These are phyloP conservation scores for Lepidium campestre DNA, from an alignment of 441 rosid species.

Conservation along the genomic window DNA sequence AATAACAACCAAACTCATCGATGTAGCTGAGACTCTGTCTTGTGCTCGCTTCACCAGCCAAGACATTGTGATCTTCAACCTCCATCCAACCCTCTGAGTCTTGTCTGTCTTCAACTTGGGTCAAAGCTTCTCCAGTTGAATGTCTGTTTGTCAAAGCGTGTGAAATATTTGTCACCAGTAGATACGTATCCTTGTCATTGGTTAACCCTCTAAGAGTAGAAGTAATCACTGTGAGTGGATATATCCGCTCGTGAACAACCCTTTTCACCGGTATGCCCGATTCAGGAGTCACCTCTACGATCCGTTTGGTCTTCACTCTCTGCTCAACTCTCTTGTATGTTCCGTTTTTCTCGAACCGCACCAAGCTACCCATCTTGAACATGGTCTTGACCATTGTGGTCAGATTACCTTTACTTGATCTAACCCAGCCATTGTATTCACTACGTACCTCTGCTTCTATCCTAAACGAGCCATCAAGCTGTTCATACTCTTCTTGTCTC, in stretches of 20 bases:
- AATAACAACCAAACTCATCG: conserved; percentile 48
- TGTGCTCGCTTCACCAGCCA: conserved; percentile 48
- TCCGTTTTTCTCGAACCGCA: conserved; percentile 42
- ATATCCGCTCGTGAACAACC: conserved; percentile 21
- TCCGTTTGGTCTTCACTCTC: conserved; percentile 33
- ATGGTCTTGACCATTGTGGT: conserved; percentile 42
- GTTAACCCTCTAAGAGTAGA: conserved; percentile 35
- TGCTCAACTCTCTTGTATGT: conserved; percentile 44
- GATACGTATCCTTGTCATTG: conserved; percentile 29
- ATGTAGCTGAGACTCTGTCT: conserved; percentile 39
- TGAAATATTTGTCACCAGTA: conserved; percentile 55
- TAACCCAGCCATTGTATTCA: conserved; percentile 61
- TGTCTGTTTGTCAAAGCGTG: conserved; percentile 38
- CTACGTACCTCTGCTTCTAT: conserved; percentile 48
- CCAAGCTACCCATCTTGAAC: conserved; percentile 32
- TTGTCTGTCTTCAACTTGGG: conserved; percentile 39
- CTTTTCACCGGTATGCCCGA: conserved; percentile 26
- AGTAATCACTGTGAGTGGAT: conserved; percentile 54
- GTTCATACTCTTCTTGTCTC: conserved; percentile 30
- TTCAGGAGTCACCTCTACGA: conserved; percentile 35
- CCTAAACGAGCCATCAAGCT: conserved; percentile 57
- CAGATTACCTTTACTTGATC: conserved; percentile 53
- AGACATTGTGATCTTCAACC: conserved; percentile 60
- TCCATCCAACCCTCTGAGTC: conserved; percentile 67
- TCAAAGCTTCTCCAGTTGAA: conserved; percentile 23